phyloP scores from a whole-genome alignment of 768 basidiomycete species.

The Rossbeevera mucosa region DNA sequence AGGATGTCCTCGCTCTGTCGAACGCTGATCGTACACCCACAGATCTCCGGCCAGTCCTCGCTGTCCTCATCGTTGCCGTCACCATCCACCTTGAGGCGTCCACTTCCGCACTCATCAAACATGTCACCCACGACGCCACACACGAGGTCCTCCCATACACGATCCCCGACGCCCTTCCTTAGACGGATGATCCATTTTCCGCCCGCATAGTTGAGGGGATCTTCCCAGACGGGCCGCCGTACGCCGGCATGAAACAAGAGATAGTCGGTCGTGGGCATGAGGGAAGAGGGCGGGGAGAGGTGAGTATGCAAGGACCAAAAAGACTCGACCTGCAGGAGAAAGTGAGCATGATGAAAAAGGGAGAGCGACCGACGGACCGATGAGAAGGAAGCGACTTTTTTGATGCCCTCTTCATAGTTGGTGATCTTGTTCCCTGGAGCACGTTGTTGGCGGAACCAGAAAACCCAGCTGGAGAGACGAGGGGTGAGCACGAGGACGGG shows the following conservation, averaged over 20 bases:
- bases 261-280: slow-evolving; percentile 90
- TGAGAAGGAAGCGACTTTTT: slow-evolving; percentile 84
- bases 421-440: slow-evolving; percentile 84
- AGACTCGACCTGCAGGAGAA: slow-evolving; percentile 68
- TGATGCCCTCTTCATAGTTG: slow-evolving; percentile 93
- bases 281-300: slow-evolving; percentile 75
- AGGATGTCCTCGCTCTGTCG: slow-evolving; percentile 92
- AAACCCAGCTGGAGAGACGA: slow-evolving; percentile 64
- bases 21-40: slow-evolving; percentile 93
- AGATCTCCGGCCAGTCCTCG: slow-evolving; percentile 73
- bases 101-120: slow-evolving; percentile 61
- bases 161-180: slow-evolving; percentile 84
- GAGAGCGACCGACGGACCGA: slow-evolving; percentile 49
- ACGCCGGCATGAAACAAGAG: slow-evolving; percentile 86
- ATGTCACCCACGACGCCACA: slow-evolving; percentile 87
- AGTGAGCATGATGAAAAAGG: background rate
- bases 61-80: slow-evolving; percentile 36
- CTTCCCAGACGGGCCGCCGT: slow-evolving; percentile 93
- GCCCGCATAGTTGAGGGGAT: slow-evolving; percentile 79
- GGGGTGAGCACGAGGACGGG: slow-evolving; percentile 13
- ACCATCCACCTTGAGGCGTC: slow-evolving; percentile 25
- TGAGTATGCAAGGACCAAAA: slow-evolving; percentile 96
- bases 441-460: slow-evolving; percentile 90
- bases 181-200: slow-evolving; percentile 96
- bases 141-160: slow-evolving; percentile 87